Conservation (phyloP, 2,329 filamentous ascomycete species). For the Fusarium nanum region DNA sequence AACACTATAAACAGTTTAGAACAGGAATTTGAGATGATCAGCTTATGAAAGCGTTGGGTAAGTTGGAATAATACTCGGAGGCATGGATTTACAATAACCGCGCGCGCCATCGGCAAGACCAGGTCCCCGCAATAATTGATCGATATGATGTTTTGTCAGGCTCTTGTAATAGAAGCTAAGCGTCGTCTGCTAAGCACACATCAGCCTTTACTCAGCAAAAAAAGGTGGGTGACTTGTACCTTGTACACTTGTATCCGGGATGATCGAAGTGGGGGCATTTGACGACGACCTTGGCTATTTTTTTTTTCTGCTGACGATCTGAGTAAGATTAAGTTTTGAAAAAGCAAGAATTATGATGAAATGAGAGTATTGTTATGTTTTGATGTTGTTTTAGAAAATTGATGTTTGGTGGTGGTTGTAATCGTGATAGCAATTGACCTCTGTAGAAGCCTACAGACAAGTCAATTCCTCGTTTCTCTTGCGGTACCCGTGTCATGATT, state of each 20-base stretch:
- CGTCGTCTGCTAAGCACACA: constrained; percentile 32
- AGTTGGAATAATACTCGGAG: constrained; percentile 24
- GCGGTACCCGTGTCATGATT: constrained; percentile 7
- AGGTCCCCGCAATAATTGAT: constrained; percentile 15
- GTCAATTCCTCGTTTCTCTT: neutral
- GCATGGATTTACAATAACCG: constrained; percentile 28
- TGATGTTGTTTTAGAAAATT: neutral
- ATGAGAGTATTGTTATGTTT: neutral
- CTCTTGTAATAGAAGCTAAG: constrained; percentile 46
- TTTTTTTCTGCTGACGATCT: neutral
- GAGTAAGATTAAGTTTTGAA: neutral
- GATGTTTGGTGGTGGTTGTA: neutral
- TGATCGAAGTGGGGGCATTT: constrained; percentile 24
- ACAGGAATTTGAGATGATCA: neutral
- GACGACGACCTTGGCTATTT: neutral
- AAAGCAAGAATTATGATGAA: neutral
- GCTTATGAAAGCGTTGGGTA: constrained; percentile 46
- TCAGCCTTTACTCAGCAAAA: constrained; percentile 39
- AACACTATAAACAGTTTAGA: neutral
- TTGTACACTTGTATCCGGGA: neutral
- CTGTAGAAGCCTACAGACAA: neutral
- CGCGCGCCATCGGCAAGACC: constrained; percentile 25
- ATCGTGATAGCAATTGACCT: neutral
- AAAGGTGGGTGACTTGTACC: neutral
- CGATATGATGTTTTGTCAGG: constrained; percentile 48